Evolutionary conservation across 2,329 filamentous ascomycete species (phyloP).

Genomic region (Magnaporthiopsis incrustans): DNA sequence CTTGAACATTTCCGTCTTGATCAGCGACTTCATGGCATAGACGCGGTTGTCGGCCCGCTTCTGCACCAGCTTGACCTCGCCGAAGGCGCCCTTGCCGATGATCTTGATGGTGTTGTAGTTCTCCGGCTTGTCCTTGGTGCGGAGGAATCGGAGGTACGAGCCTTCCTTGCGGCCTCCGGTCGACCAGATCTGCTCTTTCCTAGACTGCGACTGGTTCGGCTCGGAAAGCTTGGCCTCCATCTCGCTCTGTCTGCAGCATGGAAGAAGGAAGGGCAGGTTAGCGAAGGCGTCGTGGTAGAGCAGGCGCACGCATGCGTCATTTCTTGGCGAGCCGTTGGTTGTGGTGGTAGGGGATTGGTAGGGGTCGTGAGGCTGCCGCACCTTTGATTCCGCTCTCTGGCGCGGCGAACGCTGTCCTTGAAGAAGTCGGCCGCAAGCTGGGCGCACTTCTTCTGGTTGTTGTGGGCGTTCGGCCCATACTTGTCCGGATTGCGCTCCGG

Average conservation of each 20-base stretch:
- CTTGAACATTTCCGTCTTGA: conserved; percentile 99
- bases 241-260: conserved; percentile 68
- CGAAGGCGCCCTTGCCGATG: conserved; percentile 97
- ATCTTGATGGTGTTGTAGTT: conserved; percentile 97
- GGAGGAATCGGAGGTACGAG: conserved; percentile 86
- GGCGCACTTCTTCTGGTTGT: conserved; percentile 63
- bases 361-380: conserved; percentile 32
- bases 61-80: conserved; percentile 95
- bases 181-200: conserved; percentile 79
- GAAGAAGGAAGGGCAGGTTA: not conserved
- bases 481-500: conserved; percentile 84
- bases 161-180: conserved; percentile 82
- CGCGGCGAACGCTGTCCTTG: conserved; percentile 95
- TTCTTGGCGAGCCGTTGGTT: not conserved
- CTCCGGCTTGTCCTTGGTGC: conserved; percentile 84
- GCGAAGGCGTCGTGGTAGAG: not conserved
- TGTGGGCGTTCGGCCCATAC: conserved; percentile 55
- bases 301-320: not conserved
- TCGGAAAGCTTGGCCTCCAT: conserved; percentile 80
- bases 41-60: conserved; percentile 95
- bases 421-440: conserved; percentile 83
- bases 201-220: conserved; percentile 61
- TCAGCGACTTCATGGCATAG: conserved; percentile 94
- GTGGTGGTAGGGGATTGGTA: not conserved
- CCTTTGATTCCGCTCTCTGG: conserved; percentile 91